Evolutionary conservation across 352 stramenopile genomes (phyloP), one percentile per base, ranked within the genome.

Genomic region (Pythium brassicae): DNA sequence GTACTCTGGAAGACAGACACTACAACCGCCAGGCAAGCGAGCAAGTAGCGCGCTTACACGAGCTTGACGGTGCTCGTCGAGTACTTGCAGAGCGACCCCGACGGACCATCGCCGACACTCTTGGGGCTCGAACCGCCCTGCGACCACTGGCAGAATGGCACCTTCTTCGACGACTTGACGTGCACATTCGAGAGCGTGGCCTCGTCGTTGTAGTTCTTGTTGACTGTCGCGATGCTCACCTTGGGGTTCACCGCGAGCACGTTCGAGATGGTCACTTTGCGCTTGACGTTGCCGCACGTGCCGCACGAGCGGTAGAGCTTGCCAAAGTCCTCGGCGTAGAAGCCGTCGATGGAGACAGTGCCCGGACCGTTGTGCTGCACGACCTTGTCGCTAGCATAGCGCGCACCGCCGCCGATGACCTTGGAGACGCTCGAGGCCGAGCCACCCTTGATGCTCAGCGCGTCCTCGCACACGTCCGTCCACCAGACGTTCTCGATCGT

Each of bases 401-500:
- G 61, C 3, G 66, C 66, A 25, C 66, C 66, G 23, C 66, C 62
- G 45, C 66, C 66, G n/a, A 57, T 55, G 19, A 74, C 55, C 29
- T 55, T 52, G 40, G 62, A 55, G 48, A 74, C 59, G 23, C 58
- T 68, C n/a, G 27, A 48, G 47, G 56, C 34, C 10, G 62, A 66
- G 15, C 65, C 65, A 20, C 57, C 57, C 53, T 69, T 72, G 65
- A 72, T 66, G 12, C n/a, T 52, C 39, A 68, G 20, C 12, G 65
- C 65, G 37, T 72, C 65, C 27, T 72, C 65, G 40, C 65, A 72
- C 19, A 72, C 65, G 14, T 68, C 59, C 48, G 55, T 51, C 64
- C 64, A 74, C 65, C 65, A 72, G 9, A 74, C 58, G 48, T 71
- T 68, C 54, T 74, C 56, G 27, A 74, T 68, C 9, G 62, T 74